Evolutionary conservation across 176 grass and related monocot species (phyloP).

Genomic region (Juncus inflexus): DNA sequence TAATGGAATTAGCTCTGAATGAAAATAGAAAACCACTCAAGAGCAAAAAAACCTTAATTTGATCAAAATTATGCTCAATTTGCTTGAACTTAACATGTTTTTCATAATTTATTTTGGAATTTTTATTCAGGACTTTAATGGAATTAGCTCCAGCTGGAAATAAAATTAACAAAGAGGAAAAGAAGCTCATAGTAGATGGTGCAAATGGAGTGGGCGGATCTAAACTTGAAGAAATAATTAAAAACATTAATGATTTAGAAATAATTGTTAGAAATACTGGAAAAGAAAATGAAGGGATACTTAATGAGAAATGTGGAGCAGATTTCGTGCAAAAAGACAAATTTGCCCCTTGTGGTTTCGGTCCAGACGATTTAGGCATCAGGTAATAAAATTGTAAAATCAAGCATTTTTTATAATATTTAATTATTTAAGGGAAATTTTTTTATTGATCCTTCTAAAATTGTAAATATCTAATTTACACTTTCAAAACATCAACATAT

Average conservation of each 20-base stretch:
- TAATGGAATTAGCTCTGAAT: too few relatives aligned
- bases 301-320: conserved; percentile 81
- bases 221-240: conserved; percentile 63
- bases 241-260: conserved; percentile 42
- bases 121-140: conserved; percentile 31
- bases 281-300: conserved; percentile 78
- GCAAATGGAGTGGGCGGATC: conserved; percentile 86
- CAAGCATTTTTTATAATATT: too few relatives aligned
- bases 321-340: conserved; percentile 99
- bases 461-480: too few relatives aligned
- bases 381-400: conserved; percentile 34
- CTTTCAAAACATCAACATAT: too few relatives aligned
- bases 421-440: too few relatives aligned
- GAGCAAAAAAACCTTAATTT: too few relatives aligned
- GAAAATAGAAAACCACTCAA: too few relatives aligned
- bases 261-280: conserved; percentile 66
- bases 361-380: conserved; percentile 43
- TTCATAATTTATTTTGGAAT: neutral
- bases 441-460: too few relatives aligned
- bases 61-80: too few relatives aligned
- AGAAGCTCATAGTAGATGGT: conserved; percentile 73
- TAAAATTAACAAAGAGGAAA: conserved; percentile 17
- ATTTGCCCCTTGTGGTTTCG: conserved; percentile 59
- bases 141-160: conserved; percentile 50
- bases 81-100: neutral